A percentile compares a stretch with the other conserved stretches of the same genome.
phyloP scores from a whole-genome alignment of 2,329 filamentous ascomycete species.

The Apiospora hydei region DNA sequence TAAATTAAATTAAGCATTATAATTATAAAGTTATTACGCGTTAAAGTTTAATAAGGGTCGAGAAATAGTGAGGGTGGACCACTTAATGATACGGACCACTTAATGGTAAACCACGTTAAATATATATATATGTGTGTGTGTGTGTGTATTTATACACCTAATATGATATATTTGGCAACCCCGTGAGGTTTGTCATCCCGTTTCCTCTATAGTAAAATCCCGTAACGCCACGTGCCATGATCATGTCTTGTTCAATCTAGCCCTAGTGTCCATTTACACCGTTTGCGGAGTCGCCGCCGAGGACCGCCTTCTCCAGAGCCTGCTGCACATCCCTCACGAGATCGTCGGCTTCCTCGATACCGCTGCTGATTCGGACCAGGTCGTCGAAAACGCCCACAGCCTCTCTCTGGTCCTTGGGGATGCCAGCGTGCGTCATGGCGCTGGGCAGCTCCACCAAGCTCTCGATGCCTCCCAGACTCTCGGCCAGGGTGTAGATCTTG shows the following conservation, averaged over 20 bases:
- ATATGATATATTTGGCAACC: background rate
- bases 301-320: constrained; percentile 79
- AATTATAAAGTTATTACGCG: too few species aligned
- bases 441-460: constrained; percentile 89
- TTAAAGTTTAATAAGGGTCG: too few species aligned
- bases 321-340: constrained; percentile 81
- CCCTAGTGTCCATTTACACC: constrained; percentile 12
- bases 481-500: constrained; percentile 89
- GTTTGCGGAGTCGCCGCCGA: constrained; percentile 4
- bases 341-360: constrained; percentile 89
- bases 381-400: constrained; percentile 95
- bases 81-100: too few species aligned
- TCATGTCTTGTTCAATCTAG: background rate
- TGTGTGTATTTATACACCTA: too few species aligned
- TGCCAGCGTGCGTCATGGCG: constrained; percentile 97
- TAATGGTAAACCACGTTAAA: too few species aligned
- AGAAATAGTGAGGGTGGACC: too few species aligned
- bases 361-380: constrained; percentile 90
- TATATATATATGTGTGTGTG: too few species aligned
- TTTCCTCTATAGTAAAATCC: constrained; percentile 4
- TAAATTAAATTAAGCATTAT: too few species aligned
- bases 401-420: constrained; percentile 89
- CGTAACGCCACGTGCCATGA: constrained; percentile 4
- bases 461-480: constrained; percentile 92
- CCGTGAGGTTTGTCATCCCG: background rate